Evolutionary conservation across 805 yeast genomes (phyloP).

Genomic region (Starmerella apis): DNA sequence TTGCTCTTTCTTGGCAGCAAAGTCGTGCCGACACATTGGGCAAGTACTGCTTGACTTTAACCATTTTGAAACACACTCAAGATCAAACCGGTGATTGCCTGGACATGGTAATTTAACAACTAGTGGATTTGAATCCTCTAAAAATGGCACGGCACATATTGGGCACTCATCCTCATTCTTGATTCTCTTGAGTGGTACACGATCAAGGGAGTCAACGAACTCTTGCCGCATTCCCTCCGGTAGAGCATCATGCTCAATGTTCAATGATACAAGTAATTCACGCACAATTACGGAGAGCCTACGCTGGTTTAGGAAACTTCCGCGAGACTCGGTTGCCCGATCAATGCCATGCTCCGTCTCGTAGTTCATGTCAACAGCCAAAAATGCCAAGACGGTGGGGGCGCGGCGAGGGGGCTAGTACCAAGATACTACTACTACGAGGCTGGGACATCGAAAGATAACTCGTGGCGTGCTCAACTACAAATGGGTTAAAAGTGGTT

Average conservation of each 20-base stretch:
- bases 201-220: slow-evolving; percentile 64
- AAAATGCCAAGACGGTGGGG: too few species aligned
- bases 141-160: slow-evolving; percentile 66
- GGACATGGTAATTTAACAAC: slow-evolving; percentile 67
- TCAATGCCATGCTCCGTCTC: slow-evolving; percentile 17
- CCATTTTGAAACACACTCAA: slow-evolving; percentile 91
- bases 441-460: too few species aligned
- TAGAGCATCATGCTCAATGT: background rate
- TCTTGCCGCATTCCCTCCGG: slow-evolving; percentile 37
- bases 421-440: too few species aligned
- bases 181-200: slow-evolving; percentile 45
- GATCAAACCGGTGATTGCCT: slow-evolving; percentile 61
- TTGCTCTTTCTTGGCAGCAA: slow-evolving; percentile 39
- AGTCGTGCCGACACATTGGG: slow-evolving; percentile 75
- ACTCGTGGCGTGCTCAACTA: too few species aligned
- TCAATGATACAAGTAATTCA: background rate
- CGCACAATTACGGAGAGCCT: slow-evolving; percentile 7
- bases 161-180: slow-evolving; percentile 56
- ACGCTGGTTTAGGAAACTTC: background rate
- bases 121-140: slow-evolving; percentile 65
- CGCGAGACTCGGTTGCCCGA: background rate
- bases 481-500: too few species aligned
- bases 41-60: slow-evolving; percentile 50
- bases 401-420: too few species aligned
- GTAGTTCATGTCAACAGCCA: slow-evolving; percentile 15